Evolutionary conservation across 2,329 filamentous ascomycete species (phyloP).

Genomic region (Leptographium wingfieldii): DNA sequence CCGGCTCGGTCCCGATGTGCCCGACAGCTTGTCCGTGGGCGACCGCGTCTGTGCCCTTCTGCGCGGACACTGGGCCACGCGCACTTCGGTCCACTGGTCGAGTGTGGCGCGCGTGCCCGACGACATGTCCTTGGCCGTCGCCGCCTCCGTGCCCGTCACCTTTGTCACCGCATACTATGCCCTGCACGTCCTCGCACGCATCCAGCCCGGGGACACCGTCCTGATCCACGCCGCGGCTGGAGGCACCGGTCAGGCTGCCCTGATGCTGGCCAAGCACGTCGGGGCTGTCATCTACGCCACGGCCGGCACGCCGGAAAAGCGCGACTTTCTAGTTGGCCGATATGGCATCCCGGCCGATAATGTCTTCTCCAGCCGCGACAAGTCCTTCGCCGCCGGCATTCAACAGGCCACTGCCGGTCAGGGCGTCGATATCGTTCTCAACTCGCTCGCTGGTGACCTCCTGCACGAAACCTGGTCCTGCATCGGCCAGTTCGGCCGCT

Average conservation of each 20-base stretch:
- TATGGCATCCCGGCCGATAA: conserved; percentile 25
- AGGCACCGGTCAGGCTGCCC: conserved; percentile 26
- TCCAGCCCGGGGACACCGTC: conserved; percentile 25
- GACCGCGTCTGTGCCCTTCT: conserved; percentile 17
- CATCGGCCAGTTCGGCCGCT: conserved; percentile 23
- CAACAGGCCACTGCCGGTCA: conserved; percentile 16
- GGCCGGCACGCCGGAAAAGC: conserved; percentile 26
- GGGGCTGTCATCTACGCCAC: conserved; percentile 31
- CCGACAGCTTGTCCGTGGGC: conserved; percentile 16
- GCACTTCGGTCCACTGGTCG: background rate
- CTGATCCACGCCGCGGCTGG: conserved; percentile 27
- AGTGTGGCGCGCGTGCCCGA: background rate
- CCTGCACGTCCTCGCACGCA: conserved; percentile 24
- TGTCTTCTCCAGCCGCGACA: conserved; percentile 23
- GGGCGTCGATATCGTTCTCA: conserved; percentile 27
- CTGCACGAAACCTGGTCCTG: conserved; percentile 29
- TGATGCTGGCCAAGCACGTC: conserved; percentile 23
- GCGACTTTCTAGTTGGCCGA: conserved; percentile 22
- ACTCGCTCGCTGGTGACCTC: conserved; percentile 29
- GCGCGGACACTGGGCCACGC: background rate
- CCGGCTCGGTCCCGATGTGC: conserved; percentile 10
- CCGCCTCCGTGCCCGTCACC: conserved; percentile 26
- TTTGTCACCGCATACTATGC: conserved; percentile 29
- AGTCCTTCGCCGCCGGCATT: conserved; percentile 20
- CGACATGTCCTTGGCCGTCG: background rate